A percentile compares a stretch with the other conserved stretches of the same genome.
phyloP scores from a whole-genome alignment of 2,329 filamentous ascomycete genomes.

The Cordyceps fumosorosea region DNA sequence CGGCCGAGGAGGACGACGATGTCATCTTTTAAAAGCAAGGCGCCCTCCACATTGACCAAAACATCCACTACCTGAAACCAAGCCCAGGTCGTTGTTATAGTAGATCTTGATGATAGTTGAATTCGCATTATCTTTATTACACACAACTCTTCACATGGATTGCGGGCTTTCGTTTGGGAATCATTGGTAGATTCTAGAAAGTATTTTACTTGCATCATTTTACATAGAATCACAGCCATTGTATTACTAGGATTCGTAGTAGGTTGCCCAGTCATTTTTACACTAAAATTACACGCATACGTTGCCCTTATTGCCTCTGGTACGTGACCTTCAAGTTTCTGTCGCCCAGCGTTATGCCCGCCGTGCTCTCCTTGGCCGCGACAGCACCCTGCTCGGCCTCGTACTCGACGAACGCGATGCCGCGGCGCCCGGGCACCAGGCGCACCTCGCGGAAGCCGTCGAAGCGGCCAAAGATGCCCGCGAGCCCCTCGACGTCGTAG shows the following conservation, averaged over 20 bases:
- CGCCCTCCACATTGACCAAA: conserved; percentile 3
- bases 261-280: not conserved
- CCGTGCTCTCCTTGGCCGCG: conserved; percentile 86
- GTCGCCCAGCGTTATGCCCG: conserved; percentile 70
- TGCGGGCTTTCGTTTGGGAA: too few species aligned
- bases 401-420: conserved; percentile 96
- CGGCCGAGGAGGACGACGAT: conserved; percentile 71
- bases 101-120: conserved; percentile 6
- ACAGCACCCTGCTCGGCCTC: conserved; percentile 85
- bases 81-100: conserved; percentile 4
- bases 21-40: conserved; percentile 65
- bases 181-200: too few species aligned
- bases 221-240: too few species aligned
- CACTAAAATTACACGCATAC: conserved; percentile 1
- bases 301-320: conserved; percentile 64
- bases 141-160: too few species aligned
- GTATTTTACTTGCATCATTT: too few species aligned
- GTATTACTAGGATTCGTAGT: too few species aligned
- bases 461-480: conserved; percentile 77
- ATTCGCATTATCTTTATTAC: conserved; percentile 3
- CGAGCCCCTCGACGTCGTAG: conserved; percentile 73
- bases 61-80: not conserved
- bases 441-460: conserved; percentile 92
- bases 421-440: conserved; percentile 75
- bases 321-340: conserved; percentile 92